These are phyloP conservation scores for Camellia sinensis DNA, from an alignment of 148 eudicot species.

Conservation along the genomic window DNA sequence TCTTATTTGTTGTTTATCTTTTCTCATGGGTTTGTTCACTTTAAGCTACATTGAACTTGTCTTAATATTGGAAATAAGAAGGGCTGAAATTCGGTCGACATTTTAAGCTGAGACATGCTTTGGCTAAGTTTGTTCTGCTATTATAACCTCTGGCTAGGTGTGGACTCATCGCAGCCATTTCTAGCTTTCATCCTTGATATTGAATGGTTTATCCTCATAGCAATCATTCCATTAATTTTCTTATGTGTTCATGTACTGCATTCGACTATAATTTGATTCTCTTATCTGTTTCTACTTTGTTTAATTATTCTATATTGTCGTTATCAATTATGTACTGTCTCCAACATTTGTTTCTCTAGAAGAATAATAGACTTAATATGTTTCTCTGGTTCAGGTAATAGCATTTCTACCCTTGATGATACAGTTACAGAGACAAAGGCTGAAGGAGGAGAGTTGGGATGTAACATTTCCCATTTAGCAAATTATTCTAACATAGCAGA, in stretches of 20 bases:
- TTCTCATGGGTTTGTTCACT: neutral
- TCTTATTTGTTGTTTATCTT: no score
- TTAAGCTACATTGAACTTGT: neutral
- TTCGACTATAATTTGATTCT: neutral
- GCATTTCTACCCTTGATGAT: slow-evolving; percentile 24
- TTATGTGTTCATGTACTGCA: neutral
- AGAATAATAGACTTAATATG: slow-evolving; percentile 16
- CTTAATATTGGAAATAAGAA: neutral
- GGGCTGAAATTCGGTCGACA: neutral
- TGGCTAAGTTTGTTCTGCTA: neutral
- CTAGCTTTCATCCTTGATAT: neutral
- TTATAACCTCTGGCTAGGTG: neutral
- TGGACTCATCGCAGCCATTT: neutral
- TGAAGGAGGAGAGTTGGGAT: slow-evolving; percentile 63
- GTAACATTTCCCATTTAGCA: slow-evolving; percentile 77
- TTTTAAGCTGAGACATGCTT: neutral
- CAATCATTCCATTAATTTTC: neutral
- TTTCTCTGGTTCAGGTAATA: slow-evolving; percentile 35
- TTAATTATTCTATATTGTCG: neutral
- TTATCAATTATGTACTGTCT: neutral
- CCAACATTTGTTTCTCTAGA: neutral
- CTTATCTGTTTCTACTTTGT: neutral
- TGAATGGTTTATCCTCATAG: neutral
- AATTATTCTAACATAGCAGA: slow-evolving; percentile 82
- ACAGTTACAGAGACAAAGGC: slow-evolving; percentile 19